Evolutionary conservation across 176 grass and related monocot species (phyloP).

Genomic region (Cocos nucifera): DNA sequence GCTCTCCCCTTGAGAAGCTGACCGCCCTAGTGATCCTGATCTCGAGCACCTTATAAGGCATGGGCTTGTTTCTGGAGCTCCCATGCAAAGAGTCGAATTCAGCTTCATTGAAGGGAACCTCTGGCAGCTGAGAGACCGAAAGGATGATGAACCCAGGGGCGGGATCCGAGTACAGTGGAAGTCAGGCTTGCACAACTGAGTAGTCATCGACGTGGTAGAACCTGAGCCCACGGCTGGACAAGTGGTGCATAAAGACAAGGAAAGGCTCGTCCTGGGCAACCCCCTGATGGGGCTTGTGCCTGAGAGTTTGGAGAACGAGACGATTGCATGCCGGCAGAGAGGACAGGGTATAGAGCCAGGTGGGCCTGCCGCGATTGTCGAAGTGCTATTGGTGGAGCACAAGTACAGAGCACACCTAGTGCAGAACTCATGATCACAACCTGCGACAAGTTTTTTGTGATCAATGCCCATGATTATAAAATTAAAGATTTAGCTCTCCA

Average conservation of each 20-base stretch:
- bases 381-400: conserved; percentile 67
- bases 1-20: conserved; percentile 58
- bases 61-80: conserved; percentile 44
- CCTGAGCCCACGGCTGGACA: conserved; percentile 67
- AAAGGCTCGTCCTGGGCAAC: conserved; percentile 52
- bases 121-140: conserved; percentile 84
- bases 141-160: conserved; percentile 50
- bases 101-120: conserved; percentile 59
- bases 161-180: conserved; percentile 48
- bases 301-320: conserved; percentile 47
- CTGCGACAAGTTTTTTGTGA: conserved; percentile 22
- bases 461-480: no score
- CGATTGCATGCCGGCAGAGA: conserved; percentile 67
- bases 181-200: conserved; percentile 49
- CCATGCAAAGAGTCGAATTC: conserved; percentile 70
- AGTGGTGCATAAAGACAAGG: conserved; percentile 66
- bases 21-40: conserved; percentile 40
- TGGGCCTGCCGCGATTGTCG: conserved; percentile 18
- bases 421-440: conserved; percentile 97
- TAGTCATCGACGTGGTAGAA: conserved; percentile 15
- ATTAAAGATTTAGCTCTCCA: no score
- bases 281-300: conserved; percentile 55
- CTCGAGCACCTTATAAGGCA: conserved; percentile 55
- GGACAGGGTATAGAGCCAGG: conserved; percentile 77
- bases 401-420: conserved; percentile 91